Percentiles rank a stretch among this genome's conserved stretches.
These are phyloP conservation scores for Boletus coccyginus DNA, from an alignment of 768 basidiomycete genomes.

Conservation along the genomic window DNA sequence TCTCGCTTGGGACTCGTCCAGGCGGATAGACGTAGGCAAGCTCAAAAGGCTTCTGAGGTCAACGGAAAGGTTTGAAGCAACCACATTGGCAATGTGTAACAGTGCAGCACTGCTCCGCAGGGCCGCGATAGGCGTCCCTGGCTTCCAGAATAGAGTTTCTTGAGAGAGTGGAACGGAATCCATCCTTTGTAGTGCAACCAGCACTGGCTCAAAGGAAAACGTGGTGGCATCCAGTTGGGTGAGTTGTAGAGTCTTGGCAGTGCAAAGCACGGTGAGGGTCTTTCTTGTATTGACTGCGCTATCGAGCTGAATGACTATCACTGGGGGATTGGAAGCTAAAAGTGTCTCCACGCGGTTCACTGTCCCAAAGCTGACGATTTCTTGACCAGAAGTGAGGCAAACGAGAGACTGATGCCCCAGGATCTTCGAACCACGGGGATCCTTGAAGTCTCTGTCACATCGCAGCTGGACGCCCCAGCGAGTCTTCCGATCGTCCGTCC, in stretches of 20 bases:
- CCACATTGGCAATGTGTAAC: conserved; percentile 21
- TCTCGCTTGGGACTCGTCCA: conserved; percentile 50
- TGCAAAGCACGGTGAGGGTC: conserved; percentile 38
- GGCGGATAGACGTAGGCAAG: conserved; percentile 35
- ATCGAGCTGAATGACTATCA: conserved; percentile 54
- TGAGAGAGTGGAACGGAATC: conserved; percentile 41
- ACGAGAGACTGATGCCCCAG: conserved; percentile 53
- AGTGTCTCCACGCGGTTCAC: conserved; percentile 55
- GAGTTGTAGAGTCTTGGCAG: conserved; percentile 36
- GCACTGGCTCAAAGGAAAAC: conserved; percentile 61
- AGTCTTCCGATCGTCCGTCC: conserved; percentile 15
- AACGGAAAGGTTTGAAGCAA: conserved; percentile 30
- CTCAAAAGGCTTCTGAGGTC: conserved; percentile 40
- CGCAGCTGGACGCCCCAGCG: conserved; percentile 43
- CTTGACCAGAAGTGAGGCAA: conserved; percentile 46
- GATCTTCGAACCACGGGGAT: conserved; percentile 31
- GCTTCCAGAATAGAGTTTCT: conserved; percentile 55
- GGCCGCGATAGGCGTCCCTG: conserved; percentile 7
- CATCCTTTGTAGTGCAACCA: conserved; percentile 51
- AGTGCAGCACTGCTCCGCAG: neutral
- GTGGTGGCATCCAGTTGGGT: conserved; percentile 56
- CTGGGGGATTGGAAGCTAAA: conserved; percentile 44
- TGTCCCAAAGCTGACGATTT: no score
- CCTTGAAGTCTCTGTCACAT: conserved; percentile 34
- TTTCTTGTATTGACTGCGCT: conserved; percentile 37